phyloP scores from a whole-genome alignment of 331 rosid species.

The Pyracantha coccinea region DNA sequence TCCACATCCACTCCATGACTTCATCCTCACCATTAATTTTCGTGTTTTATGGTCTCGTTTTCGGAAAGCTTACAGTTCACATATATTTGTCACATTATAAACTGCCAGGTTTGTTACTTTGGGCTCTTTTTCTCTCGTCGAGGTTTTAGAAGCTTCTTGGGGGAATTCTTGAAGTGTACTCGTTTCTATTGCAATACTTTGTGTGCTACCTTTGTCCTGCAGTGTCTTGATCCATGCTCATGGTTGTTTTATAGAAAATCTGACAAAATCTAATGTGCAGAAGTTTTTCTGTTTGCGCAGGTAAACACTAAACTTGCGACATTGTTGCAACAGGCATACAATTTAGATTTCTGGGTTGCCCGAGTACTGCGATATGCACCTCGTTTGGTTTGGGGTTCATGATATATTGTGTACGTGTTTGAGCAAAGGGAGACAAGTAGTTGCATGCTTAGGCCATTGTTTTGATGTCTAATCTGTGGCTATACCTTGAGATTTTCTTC shows the following conservation, averaged over 20 bases:
- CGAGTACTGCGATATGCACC: slow-evolving; percentile 59
- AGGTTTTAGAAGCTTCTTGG: background rate
- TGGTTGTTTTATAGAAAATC: background rate
- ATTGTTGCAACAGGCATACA: slow-evolving; percentile 48
- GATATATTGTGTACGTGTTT: slow-evolving; percentile 59
- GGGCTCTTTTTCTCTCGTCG: background rate
- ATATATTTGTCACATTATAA: background rate
- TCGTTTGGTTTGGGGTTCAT: slow-evolving; percentile 57
- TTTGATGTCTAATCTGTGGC: background rate
- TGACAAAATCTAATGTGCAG: background rate
- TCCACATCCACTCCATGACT: background rate
- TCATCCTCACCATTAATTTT: background rate
- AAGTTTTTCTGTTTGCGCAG: slow-evolving; percentile 11
- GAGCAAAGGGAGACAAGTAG: slow-evolving; percentile 48
- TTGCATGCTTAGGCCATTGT: background rate
- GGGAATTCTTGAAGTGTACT: background rate
- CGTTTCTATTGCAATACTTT: background rate
- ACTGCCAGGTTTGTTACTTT: background rate
- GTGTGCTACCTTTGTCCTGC: background rate
- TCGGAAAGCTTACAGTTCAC: background rate
- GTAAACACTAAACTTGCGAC: slow-evolving; percentile 40
- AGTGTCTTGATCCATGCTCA: background rate
- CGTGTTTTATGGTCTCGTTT: background rate
- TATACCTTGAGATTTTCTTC: no score
- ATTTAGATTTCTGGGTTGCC: slow-evolving; percentile 67